Conservation (phyloP, 352 stramenopile species). For the Globisporangium spinosum region DNA sequence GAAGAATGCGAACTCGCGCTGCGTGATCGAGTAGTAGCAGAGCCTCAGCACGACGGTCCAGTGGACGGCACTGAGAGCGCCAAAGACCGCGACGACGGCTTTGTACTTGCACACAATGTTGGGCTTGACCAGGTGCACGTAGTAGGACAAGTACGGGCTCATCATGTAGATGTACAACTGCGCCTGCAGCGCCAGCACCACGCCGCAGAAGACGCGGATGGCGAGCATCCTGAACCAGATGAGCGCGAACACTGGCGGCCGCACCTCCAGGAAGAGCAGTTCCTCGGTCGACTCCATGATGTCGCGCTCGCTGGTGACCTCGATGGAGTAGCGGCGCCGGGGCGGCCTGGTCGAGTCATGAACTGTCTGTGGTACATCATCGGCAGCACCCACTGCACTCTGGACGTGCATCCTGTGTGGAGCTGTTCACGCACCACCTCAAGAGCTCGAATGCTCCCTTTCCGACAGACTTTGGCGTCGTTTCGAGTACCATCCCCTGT, state of each 20-base stretch:
- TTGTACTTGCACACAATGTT: conserved; percentile 22
- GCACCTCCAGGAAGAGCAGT: conserved; percentile 20
- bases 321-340: neutral
- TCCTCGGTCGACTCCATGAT: conserved; percentile 17
- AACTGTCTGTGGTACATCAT: neutral
- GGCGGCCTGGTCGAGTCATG: neutral
- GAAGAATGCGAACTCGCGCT: conserved; percentile 23
- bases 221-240: conserved; percentile 27
- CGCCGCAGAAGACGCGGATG: conserved; percentile 21
- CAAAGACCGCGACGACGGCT: conserved; percentile 25
- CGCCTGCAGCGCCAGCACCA: conserved; percentile 22
- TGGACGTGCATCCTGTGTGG: neutral
- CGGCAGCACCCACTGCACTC: neutral
- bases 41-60: conserved; percentile 21
- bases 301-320: conserved; percentile 10
- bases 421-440: neutral
- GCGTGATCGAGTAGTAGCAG: conserved; percentile 20
- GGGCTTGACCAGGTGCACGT: conserved; percentile 22
- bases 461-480: neutral
- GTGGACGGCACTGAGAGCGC: conserved; percentile 24
- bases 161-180: conserved; percentile 28
- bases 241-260: conserved; percentile 13
- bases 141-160: conserved; percentile 21
- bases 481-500: neutral
- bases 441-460: neutral